Conservation (phyloP, 1,139 yeast genomes). For the Debaryomyces robertsiae region DNA sequence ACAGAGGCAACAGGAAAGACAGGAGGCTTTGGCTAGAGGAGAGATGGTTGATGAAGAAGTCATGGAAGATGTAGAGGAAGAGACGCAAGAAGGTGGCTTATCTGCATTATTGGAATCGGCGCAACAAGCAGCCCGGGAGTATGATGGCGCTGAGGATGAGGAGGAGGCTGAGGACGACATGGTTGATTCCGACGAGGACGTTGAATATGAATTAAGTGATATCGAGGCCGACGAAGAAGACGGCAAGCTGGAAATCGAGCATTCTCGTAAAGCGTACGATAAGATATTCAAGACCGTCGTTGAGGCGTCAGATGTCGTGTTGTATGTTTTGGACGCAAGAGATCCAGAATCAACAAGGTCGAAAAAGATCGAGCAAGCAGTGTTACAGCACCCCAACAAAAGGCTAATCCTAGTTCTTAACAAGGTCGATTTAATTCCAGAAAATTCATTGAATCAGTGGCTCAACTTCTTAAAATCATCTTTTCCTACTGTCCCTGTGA, state of each 20-base stretch:
- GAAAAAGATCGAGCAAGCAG: constrained; percentile 86
- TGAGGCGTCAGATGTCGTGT: constrained; percentile 84
- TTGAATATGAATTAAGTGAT: constrained; percentile 44
- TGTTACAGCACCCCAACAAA: constrained; percentile 74
- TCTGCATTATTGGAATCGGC: constrained; percentile 90
- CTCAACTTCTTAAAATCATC: constrained; percentile 72
- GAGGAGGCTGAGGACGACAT: constrained; percentile 36
- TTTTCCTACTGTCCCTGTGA: constrained; percentile 91
- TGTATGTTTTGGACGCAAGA: constrained; percentile 94
- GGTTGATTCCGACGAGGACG: constrained; percentile 45
- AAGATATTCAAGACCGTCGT: constrained; percentile 82
- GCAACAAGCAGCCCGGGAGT: constrained; percentile 77
- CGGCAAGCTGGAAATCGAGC: constrained; percentile 50
- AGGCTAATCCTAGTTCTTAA: constrained; percentile 83
- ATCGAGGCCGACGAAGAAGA: constrained; percentile 49
- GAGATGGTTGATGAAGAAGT: constrained; percentile 40
- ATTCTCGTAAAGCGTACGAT: constrained; percentile 90
- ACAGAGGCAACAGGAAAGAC: constrained; percentile 49
- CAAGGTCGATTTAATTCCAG: constrained; percentile 91
- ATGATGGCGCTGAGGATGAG: constrained; percentile 50
- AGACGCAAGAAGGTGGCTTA: constrained; percentile 57
- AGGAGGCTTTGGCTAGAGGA: constrained; percentile 49
- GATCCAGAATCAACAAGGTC: constrained; percentile 97
- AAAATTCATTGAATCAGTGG: constrained; percentile 84
- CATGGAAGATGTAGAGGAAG: constrained; percentile 45